phyloP scores from a whole-genome alignment of 768 basidiomycete genomes.

The Multifurca ochricompacta region DNA sequence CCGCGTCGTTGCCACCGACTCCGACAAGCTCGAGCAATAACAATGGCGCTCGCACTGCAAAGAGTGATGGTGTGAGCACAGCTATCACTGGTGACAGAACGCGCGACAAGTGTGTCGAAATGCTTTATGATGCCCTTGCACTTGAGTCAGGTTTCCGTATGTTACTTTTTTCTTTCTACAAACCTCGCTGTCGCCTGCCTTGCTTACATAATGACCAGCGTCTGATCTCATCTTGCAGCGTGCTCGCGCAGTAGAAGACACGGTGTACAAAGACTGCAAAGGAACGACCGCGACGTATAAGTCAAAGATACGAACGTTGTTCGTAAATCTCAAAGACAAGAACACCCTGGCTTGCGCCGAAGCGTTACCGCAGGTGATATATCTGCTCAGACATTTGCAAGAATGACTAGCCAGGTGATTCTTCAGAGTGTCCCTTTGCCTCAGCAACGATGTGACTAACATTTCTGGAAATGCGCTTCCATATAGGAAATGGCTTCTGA shows the following conservation, averaged over 20 bases:
- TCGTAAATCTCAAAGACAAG: conserved; percentile 93
- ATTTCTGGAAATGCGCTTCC: background rate
- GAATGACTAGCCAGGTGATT: conserved; percentile 75
- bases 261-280: conserved; percentile 42
- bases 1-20: conserved; percentile 6
- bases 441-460: background rate
- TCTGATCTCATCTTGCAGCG: conserved; percentile 58
- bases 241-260: conserved; percentile 64
- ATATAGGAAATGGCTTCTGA: conserved; percentile 96
- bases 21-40: conserved; percentile 29
- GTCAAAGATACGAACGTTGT: conserved; percentile 77
- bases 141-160: conserved; percentile 80
- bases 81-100: conserved; percentile 58
- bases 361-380: conserved; percentile 81
- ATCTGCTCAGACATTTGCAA: conserved; percentile 56
- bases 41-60: conserved; percentile 44
- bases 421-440: too few relatives aligned
- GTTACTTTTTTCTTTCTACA: conserved; percentile 29
- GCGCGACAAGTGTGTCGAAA: conserved; percentile 79
- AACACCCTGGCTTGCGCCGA: conserved; percentile 76
- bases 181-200: background rate
- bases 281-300: conserved; percentile 49
- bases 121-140: conserved; percentile 89
- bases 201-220: conserved; percentile 34
- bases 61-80: conserved; percentile 60